phyloP scores from a whole-genome alignment of 208 protist genomes.

The Trypanosoma congolense region DNA sequence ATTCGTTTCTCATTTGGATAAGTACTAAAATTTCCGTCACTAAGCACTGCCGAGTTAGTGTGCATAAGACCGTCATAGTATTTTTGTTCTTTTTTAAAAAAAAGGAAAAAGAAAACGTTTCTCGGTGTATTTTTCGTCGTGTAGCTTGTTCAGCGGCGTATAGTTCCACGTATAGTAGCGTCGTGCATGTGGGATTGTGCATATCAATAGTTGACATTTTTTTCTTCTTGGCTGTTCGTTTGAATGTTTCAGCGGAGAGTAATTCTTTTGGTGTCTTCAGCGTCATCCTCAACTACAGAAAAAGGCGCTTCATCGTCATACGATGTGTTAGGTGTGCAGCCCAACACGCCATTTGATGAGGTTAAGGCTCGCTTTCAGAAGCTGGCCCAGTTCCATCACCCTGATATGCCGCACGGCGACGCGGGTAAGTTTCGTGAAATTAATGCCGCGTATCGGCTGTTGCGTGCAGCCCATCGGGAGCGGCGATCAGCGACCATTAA shows the following conservation, averaged over 20 bases:
- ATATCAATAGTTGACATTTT: too few species aligned
- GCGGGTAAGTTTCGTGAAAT: conserved; percentile 69
- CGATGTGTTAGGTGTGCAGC: conserved; percentile 46
- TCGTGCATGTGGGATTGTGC: too few species aligned
- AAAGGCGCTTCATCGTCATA: conserved; percentile 16
- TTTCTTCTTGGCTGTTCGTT: not conserved
- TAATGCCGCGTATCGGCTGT: conserved; percentile 53
- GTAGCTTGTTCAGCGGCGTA: too few species aligned
- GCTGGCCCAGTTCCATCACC: conserved; percentile 63
- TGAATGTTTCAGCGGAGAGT: conserved; percentile 15
- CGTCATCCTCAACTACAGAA: conserved; percentile 10
- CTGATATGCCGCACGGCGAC: conserved; percentile 63
- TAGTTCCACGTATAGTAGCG: too few species aligned
- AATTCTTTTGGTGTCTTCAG: conserved; percentile 13
- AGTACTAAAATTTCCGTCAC: too few species aligned
- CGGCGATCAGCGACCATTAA: conserved; percentile 1
- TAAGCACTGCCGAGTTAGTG: too few species aligned
- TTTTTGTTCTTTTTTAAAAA: too few species aligned
- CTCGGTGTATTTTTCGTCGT: too few species aligned
- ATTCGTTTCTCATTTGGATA: too few species aligned
- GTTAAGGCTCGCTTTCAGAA: conserved; percentile 52
- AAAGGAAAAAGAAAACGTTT: too few species aligned
- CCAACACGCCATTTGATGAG: conserved; percentile 46
- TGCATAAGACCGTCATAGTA: too few species aligned
- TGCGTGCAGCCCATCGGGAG: conserved; percentile 45